phyloP scores from a whole-genome alignment of 768 basidiomycete species.

The Lentinula detonsa region DNA sequence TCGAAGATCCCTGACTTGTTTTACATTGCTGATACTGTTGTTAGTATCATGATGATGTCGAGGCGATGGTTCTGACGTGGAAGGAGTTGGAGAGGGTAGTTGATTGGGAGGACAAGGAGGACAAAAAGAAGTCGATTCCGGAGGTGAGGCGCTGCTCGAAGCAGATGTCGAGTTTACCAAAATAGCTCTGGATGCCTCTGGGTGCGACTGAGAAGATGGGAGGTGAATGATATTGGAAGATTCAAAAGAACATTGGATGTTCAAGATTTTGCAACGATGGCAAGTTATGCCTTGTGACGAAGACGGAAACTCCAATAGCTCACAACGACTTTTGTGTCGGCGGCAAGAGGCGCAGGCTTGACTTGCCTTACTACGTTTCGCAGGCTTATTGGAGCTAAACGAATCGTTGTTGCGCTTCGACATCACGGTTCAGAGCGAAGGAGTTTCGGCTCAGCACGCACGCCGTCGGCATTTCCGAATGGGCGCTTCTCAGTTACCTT shows the following conservation, averaged over 20 bases:
- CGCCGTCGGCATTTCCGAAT: not conserved
- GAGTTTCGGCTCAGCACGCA: not conserved
- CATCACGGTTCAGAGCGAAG: not conserved
- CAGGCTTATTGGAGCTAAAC: slow-evolving; percentile 2
- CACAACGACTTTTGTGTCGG: slow-evolving; percentile 45
- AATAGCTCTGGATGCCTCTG: not conserved
- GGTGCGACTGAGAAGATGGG: slow-evolving; percentile 6
- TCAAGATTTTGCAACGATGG: slow-evolving; percentile 45
- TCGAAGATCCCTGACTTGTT: slow-evolving; percentile 18
- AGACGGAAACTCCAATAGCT: slow-evolving; percentile 36
- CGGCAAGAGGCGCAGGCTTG: slow-evolving; percentile 42
- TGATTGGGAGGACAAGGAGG: not conserved
- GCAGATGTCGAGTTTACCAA: not conserved
- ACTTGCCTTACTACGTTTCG: slow-evolving; percentile 35
- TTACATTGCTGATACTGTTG: slow-evolving; percentile 10
- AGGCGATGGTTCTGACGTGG: not conserved
- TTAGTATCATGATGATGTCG: not conserved
- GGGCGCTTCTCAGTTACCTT: not conserved
- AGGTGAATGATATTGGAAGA: slow-evolving; percentile 21
- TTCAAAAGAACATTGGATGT: slow-evolving; percentile 40
- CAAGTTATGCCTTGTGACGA: slow-evolving; percentile 26
- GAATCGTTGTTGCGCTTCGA: not conserved
- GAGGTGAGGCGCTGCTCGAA: not conserved
- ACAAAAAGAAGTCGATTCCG: slow-evolving; percentile 9
- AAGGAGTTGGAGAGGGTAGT: slow-evolving; percentile 1